Evolutionary conservation across 2,329 filamentous ascomycete species (phyloP).

Genomic region (Botrytis fabae): DNA sequence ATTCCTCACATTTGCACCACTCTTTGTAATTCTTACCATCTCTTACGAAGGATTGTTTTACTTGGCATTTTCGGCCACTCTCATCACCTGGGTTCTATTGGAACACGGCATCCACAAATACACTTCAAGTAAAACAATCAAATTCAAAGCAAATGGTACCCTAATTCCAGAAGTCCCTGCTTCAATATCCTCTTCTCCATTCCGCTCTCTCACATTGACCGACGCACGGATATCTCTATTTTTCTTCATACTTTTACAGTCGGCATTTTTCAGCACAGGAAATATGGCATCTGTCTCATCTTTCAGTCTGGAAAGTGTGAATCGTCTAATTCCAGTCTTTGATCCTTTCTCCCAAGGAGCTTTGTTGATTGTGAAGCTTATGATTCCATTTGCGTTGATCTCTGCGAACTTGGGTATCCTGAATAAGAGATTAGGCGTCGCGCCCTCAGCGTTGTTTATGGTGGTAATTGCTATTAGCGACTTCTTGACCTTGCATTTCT

Average conservation of each 20-base stretch:
- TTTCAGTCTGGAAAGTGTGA: conserved; percentile 90
- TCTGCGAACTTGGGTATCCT: conserved; percentile 93
- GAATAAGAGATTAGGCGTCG: conserved; percentile 79
- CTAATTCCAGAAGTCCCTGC: conserved; percentile 28
- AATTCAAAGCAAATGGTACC: conserved; percentile 28
- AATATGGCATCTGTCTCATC: conserved; percentile 93
- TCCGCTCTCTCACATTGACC: conserved; percentile 71
- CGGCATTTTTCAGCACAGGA: conserved; percentile 94
- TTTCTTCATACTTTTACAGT: conserved; percentile 92
- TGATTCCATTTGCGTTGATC: conserved; percentile 90
- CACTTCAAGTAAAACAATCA: conserved; percentile 34
- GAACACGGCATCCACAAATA: conserved; percentile 72
- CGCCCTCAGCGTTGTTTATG: conserved; percentile 90
- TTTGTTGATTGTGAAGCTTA: conserved; percentile 81
- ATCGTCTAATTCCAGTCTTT: conserved; percentile 85
- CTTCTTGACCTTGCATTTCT: conserved; percentile 91
- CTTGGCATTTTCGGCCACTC: conserved; percentile 77
- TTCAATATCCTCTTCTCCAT: conserved; percentile 36
- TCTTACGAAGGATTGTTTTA: conserved; percentile 98
- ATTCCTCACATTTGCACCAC: conserved; percentile 89
- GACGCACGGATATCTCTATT: conserved; percentile 89
- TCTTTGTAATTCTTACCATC: conserved; percentile 94
- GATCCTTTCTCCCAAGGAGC: conserved; percentile 90
- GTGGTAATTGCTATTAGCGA: conserved; percentile 89
- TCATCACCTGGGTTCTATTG: conserved; percentile 88